Percentiles rank a stretch among this genome's conserved stretches.
phyloP scores from a whole-genome alignment of 441 rosid genomes.

The Jatropha podagrica region DNA sequence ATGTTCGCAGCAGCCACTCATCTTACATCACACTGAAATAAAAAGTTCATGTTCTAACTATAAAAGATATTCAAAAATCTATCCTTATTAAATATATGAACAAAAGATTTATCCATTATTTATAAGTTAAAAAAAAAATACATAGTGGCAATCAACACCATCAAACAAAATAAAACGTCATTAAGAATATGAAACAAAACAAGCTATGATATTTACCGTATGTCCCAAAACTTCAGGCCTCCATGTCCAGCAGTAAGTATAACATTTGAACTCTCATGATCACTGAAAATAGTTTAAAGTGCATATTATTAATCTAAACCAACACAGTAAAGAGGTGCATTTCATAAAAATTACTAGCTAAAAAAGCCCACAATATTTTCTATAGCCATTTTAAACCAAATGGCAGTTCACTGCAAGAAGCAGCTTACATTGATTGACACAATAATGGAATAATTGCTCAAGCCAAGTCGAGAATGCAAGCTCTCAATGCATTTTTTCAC shows the following conservation, averaged over 20 bases:
- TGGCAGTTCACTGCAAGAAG: too few species aligned
- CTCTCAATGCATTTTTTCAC: not conserved
- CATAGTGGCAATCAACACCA: not conserved
- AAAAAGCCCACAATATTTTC: not conserved
- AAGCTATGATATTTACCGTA: constrained; percentile 49
- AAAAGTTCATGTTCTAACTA: not conserved
- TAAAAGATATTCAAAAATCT: not conserved
- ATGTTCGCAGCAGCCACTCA: not conserved
- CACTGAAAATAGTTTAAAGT: constrained; percentile 45
- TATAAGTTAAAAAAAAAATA: not conserved
- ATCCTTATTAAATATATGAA: too few species aligned
- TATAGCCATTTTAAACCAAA: not conserved
- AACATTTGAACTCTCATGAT: constrained; percentile 58
- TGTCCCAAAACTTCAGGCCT: constrained; percentile 90
- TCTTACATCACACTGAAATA: not conserved
- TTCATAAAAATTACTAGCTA: not conserved
- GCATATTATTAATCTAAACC: constrained; percentile 15
- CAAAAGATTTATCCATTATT: not conserved
- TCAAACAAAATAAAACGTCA: constrained; percentile 1
- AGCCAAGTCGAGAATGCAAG: not conserved
- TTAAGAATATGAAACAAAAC: constrained; percentile 10
- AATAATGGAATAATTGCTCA: not conserved
- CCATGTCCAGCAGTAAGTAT: constrained; percentile 83
- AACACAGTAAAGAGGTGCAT: not conserved
- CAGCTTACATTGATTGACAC: not conserved